phyloP scores from a whole-genome alignment of 768 basidiomycete species.

The Lactarius akahatsu region DNA sequence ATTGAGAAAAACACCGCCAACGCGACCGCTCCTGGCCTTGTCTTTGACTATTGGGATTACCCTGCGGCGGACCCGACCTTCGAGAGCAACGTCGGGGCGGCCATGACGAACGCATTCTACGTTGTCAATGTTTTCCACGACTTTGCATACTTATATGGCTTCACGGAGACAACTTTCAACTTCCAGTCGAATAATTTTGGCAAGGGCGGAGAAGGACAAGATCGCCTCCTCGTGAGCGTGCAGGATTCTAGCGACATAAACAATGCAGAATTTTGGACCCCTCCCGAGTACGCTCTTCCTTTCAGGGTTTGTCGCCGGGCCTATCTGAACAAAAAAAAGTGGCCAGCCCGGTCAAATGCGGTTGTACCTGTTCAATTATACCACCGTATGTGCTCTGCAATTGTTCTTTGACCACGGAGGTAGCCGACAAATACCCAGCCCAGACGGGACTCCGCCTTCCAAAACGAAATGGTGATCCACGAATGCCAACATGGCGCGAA shows the following conservation, averaged over 20 bases:
- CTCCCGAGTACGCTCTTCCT: conserved; percentile 40
- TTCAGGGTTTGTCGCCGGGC: not conserved
- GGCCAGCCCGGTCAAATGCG: conserved; percentile 46
- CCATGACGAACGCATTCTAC: conserved; percentile 58
- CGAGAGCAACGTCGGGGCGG: conserved; percentile 51
- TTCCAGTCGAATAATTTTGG: conserved; percentile 56
- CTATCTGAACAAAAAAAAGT: conserved; percentile 15
- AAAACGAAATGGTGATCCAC: conserved; percentile 55
- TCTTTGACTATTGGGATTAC: conserved; percentile 42
- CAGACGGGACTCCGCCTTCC: conserved; percentile 60
- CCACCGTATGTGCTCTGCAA: conserved; percentile 23
- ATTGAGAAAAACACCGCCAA: conserved; percentile 37
- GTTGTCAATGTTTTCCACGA: conserved; percentile 42
- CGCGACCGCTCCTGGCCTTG: conserved; percentile 36
- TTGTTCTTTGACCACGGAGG: not conserved
- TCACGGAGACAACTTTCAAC: conserved; percentile 58
- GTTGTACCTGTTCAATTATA: conserved; percentile 39
- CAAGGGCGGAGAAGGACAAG: conserved; percentile 36
- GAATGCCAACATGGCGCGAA: conserved; percentile 43
- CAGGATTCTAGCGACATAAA: conserved; percentile 47
- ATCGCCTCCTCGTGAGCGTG: conserved; percentile 52
- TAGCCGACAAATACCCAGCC: conserved; percentile 40
- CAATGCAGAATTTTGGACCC: conserved; percentile 47
- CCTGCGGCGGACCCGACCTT: conserved; percentile 41
- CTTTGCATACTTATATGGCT: conserved; percentile 49